Evolutionary conservation across 768 basidiomycete species (phyloP), one percentile per base, ranked within the genome.

Genomic region (Agaricus sinodeliciosus): DNA sequence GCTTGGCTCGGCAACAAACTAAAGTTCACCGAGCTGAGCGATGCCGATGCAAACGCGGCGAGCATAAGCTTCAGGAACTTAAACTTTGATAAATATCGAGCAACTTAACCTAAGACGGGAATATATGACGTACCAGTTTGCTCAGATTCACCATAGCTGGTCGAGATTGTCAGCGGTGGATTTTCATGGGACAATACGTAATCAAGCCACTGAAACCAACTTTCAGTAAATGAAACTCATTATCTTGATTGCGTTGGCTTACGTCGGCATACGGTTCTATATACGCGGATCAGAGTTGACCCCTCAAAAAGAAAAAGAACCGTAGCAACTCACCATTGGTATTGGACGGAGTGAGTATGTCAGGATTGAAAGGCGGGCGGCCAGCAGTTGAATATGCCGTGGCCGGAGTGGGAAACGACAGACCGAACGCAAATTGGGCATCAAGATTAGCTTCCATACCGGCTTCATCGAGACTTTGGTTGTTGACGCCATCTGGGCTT

Each of bases 131-230:
- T 53, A 83, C 84, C 78, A 26, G 84, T 81, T 62, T 85, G 85
- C 51, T 90, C 87, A 54, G 80, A 75, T 43, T 89, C 86, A 3
- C 76, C 83, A 61, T 89, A 89, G 57, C 82, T 85, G 0, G 84
- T 87, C 0, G 84, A 84, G 37, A 90, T 85, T 4, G 79, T 71
- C 56, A 79, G 74, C 12, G 85, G 84, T 2, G 76, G 63, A 36
- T 69, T 61, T 9, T 66, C 47, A n/a, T 78, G 74, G 11, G 57
- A 58, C 0, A 79, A 66, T n/a, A 87, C 62, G 53, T 75, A 82
- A 39, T 82, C 72, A 13, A 89, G 66, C 86, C 86, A 88, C 55
- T 60, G 19, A 4, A 35, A 47, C 2, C 15, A 35, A 16, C n/a
- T 19, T 27, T 46, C 4, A 19, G 26, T 26, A 9, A 44, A 13